A percentile compares a stretch with the other conserved stretches of the same genome.
Conservation (phyloP, 306 rosid species). For the Arachis stenosperma region DNA sequence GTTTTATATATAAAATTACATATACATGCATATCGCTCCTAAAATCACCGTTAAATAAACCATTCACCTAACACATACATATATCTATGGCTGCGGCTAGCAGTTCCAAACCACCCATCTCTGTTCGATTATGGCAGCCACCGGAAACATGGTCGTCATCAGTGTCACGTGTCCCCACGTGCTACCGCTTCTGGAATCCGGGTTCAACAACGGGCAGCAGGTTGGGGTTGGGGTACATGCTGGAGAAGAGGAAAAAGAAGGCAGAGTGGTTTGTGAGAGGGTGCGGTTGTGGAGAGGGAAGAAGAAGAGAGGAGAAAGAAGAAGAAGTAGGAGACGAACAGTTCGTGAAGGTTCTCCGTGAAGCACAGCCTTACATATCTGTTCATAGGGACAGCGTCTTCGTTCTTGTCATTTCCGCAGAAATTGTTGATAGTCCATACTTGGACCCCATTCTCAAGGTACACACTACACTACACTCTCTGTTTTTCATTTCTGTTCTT, state of each 20-base stretch:
- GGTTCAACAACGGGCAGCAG: constrained; percentile 14
- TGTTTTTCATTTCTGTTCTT: not conserved
- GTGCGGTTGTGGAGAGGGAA: constrained; percentile 18
- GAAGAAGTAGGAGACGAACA: constrained; percentile 55
- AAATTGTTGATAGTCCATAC: constrained; percentile 51
- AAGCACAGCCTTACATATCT: constrained; percentile 73
- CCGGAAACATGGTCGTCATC: constrained; percentile 25
- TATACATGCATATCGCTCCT: too few relatives aligned
- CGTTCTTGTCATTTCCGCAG: constrained; percentile 60
- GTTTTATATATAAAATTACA: too few relatives aligned
- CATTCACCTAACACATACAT: not conserved
- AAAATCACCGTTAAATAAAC: too few relatives aligned
- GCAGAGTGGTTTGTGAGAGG: constrained; percentile 31
- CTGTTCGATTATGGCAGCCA: not conserved
- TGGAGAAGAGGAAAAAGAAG: constrained; percentile 25
- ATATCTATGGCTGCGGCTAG: constrained; percentile 37
- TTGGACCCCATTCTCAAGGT: constrained; percentile 67
- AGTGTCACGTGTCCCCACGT: constrained; percentile 25
- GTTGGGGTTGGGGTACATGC: not conserved
- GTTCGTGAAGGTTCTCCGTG: constrained; percentile 59
- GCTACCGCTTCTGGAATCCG: not conserved
- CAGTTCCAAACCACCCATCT: constrained; percentile 41
- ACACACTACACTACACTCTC: not conserved
- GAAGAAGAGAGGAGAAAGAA: constrained; percentile 38
- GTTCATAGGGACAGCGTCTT: constrained; percentile 53